Conservation (phyloP, 2,329 filamentous ascomycete species). For the Fonsecaea monophora region DNA sequence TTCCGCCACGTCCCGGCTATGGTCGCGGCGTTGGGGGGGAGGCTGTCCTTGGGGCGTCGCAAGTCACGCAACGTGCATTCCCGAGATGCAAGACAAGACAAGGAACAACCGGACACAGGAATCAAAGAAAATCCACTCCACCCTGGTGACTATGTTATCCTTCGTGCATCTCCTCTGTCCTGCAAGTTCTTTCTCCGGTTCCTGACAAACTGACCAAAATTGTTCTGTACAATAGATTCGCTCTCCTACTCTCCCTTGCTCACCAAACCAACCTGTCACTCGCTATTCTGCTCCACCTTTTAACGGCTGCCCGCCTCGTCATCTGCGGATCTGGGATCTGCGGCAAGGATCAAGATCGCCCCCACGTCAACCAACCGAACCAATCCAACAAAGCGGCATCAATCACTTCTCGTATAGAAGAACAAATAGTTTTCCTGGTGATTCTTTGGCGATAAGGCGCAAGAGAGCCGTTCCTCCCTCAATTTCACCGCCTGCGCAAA, state of each 20-base stretch:
- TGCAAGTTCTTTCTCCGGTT: background rate
- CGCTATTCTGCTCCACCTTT: constrained; percentile 13
- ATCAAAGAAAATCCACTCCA: constrained; percentile 17
- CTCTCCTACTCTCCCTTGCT: constrained; percentile 6
- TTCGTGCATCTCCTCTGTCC: background rate
- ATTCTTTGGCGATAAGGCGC: constrained; percentile 8
- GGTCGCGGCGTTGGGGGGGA: constrained; percentile 1
- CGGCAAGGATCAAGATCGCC: constrained; percentile 18
- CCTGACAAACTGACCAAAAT: background rate
- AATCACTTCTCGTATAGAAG: background rate
- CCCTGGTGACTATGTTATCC: constrained; percentile 3
- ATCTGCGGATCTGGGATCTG: constrained; percentile 23
- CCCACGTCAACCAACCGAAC: constrained; percentile 20
- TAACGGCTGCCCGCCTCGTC: constrained; percentile 10
- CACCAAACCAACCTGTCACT: constrained; percentile 4
- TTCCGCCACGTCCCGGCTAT: constrained; percentile 18
- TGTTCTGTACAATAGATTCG: constrained; percentile 5
- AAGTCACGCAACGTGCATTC: constrained; percentile 18
- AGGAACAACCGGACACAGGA: constrained; percentile 15
- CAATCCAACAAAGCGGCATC: constrained; percentile 16
- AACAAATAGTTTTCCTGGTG: background rate
- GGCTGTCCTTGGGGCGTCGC: background rate
- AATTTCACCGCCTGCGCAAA: constrained; percentile 8
- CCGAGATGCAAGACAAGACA: constrained; percentile 20
- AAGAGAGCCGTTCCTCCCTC: constrained; percentile 8